A percentile compares a stretch with the other conserved stretches of the same genome.
phyloP scores from a whole-genome alignment of 345 rosid genomes.

The Lepidium sativum region DNA sequence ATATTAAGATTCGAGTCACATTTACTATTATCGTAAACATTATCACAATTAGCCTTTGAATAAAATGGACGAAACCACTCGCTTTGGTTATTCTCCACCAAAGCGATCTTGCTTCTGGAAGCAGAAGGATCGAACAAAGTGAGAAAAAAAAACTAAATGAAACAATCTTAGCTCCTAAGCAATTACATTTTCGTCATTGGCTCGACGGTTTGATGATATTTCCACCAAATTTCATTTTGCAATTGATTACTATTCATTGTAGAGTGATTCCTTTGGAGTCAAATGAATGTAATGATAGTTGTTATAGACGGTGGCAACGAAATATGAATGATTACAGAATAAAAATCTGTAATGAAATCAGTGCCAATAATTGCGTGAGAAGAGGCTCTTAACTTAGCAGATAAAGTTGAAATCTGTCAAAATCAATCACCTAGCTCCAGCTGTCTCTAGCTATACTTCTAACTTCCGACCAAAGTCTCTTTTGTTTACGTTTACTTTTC shows the following conservation, averaged over 20 bases:
- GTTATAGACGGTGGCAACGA: neutral
- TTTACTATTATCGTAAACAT: neutral
- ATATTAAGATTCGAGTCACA: neutral
- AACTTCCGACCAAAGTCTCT: conserved; percentile 6
- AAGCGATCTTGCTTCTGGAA: neutral
- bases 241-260: too few species aligned
- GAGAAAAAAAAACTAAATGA: neutral
- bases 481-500: neutral
- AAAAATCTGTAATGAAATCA: neutral
- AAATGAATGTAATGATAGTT: too few species aligned
- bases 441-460: conserved; percentile 24
- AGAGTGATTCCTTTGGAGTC: too few species aligned
- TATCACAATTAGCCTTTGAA: too few species aligned
- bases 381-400: neutral
- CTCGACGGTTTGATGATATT: neutral
- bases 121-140: conserved; percentile 8
- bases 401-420: neutral
- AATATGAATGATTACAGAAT: neutral
- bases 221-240: too few species aligned
- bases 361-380: conserved; percentile 4
- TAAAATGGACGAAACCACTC: neutral
- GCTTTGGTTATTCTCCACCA: conserved; percentile 12
- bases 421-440: conserved; percentile 44
- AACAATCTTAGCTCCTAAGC: conserved; percentile 12
- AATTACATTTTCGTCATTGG: conserved; percentile 15